A percentile compares a stretch with the other conserved stretches of the same genome.
phyloP scores from a whole-genome alignment of 2,329 filamentous ascomycete species.

The Beauveria varroae region DNA sequence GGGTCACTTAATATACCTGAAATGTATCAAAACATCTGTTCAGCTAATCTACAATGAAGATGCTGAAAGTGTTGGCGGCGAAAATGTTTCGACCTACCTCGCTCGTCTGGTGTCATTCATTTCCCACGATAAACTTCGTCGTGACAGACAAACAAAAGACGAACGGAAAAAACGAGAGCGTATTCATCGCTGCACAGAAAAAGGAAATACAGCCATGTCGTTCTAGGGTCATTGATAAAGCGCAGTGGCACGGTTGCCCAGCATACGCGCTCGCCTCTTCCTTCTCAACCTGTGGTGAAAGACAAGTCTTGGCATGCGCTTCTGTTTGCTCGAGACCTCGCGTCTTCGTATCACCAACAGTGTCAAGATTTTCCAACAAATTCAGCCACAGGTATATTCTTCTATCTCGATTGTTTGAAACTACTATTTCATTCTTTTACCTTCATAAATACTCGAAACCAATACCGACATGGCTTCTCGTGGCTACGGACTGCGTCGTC shows the following conservation, averaged over 20 bases:
- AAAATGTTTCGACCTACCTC: not conserved
- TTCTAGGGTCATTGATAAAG: not conserved
- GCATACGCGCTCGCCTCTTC: not conserved
- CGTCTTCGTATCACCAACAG: not conserved
- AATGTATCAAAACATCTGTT: not conserved
- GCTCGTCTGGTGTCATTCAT: not conserved
- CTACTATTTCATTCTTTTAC: not conserved
- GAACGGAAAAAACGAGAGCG: no score
- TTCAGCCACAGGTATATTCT: not conserved
- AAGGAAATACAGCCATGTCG: not conserved
- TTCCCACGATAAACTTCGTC: not conserved
- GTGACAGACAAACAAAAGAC: not conserved
- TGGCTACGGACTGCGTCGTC: not conserved
- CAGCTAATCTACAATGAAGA: not conserved
- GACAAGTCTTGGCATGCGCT: not conserved
- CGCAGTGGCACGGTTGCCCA: not conserved
- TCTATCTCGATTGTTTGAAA: not conserved
- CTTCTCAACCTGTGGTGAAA: constrained; percentile 1
- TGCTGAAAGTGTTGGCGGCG: not conserved
- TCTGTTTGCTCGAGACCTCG: not conserved
- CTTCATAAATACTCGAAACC: not conserved
- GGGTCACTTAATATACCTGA: no score
- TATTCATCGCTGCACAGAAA: not conserved
- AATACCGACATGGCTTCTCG: not conserved
- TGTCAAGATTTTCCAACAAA: not conserved